A percentile compares a stretch with the other conserved stretches of the same genome.
These are phyloP conservation scores for Suillus occidentalis DNA, from an alignment of 768 basidiomycete species.

Conservation along the genomic window DNA sequence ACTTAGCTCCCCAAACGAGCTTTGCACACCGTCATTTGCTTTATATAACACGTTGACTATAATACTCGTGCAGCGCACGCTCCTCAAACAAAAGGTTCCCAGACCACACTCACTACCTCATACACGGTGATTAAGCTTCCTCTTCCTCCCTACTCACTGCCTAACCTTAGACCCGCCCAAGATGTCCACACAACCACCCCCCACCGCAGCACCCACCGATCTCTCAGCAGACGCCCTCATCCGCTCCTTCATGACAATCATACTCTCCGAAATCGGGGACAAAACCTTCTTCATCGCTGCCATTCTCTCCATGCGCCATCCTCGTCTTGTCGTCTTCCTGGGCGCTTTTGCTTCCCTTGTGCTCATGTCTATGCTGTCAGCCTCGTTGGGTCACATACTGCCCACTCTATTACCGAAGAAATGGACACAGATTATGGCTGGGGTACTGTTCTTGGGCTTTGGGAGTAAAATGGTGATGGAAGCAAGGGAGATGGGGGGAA, in stretches of 20 bases:
- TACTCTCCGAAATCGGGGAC: slow-evolving; percentile 93
- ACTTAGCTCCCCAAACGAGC: neutral
- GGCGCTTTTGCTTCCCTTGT: slow-evolving; percentile 88
- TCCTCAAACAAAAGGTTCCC: neutral
- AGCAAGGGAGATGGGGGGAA: slow-evolving; percentile 69
- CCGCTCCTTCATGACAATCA: slow-evolving; percentile 88
- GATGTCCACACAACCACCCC: neutral
- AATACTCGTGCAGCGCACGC: neutral
- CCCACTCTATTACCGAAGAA: slow-evolving; percentile 73
- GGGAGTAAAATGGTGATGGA: slow-evolving; percentile 89
- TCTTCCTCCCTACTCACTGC: neutral
- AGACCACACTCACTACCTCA: neutral
- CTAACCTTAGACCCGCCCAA: neutral
- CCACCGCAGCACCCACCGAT: neutral
- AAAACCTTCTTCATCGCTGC: slow-evolving; percentile 91
- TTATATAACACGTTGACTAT: neutral
- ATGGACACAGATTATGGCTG: slow-evolving; percentile 74
- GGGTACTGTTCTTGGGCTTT: slow-evolving; percentile 85
- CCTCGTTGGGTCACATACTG: slow-evolving; percentile 89
- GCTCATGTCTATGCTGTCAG: slow-evolving; percentile 92
- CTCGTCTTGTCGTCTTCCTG: slow-evolving; percentile 79
- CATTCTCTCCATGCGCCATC: slow-evolving; percentile 91
- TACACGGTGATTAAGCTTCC: neutral
- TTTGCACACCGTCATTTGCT: neutral
- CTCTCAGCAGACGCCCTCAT: slow-evolving; percentile 48